Base-by-base conservation (phyloP, 345 rosid genomes). In the Salix dunnii region DNA sequence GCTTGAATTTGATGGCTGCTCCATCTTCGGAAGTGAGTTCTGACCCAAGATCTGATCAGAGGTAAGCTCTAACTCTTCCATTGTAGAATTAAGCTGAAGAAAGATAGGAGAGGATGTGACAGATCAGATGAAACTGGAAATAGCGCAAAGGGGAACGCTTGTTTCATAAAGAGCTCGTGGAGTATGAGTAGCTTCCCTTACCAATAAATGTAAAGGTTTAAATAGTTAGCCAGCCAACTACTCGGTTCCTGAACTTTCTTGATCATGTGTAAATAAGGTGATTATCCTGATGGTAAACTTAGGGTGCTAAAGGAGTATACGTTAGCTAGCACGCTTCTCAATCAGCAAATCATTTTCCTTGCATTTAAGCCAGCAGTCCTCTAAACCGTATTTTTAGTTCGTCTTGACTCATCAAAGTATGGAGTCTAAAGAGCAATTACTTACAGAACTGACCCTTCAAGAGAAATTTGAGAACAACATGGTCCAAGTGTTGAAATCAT, bases 141-240 rank as follows among this genome's bases (percentile, higher is more conserved):
- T 20, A 48, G 36, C n/a, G 67, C 30, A 48, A 65, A 51, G 4
- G 38, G 70, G 31, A 42, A 23, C 16, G 61, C 9, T 46, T 14
- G 28, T 9, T 13, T 64, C 88, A 81, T 74, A 53, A 53, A 74
- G 65, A 9, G 72, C 65, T 28, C 55, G 77, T 64, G 78, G 80
- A 43, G 18, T 74, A 3, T 55, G 67, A 28, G 65, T 25, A 9
- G 25, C 48, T 58, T n/a, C 63, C 79, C 73, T 73, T 61, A 66
- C 77, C 84, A 76, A 42, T 83, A 79, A 86, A 85, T 86, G 87
- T 31, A 49, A 62, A 75, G 69, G 42, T 27, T 40, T 33, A 77
- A 77, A 3, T 78, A 64, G 80, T 21, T 70, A 74, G 73, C 80
- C 77, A 77, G 75, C 85, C 74, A 83, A 83, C 73, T 61, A 76